A percentile compares a stretch with the other conserved stretches of the same genome.
Conservation (phyloP, 345 rosid species). For the Durio zibethinus region DNA sequence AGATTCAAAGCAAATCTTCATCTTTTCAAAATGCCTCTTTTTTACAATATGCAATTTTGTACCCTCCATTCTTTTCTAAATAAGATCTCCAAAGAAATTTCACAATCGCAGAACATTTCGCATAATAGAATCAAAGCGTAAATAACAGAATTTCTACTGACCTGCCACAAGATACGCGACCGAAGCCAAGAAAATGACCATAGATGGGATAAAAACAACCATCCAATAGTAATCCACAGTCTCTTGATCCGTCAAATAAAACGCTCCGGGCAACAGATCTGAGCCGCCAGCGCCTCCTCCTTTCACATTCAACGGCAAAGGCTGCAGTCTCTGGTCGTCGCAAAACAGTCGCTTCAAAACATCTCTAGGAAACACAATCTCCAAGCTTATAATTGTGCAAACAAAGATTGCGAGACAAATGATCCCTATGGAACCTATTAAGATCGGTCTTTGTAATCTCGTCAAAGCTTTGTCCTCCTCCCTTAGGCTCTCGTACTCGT, state of each 20-base stretch:
- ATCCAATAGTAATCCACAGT: slow-evolving; percentile 88
- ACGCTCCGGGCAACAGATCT: slow-evolving; percentile 62
- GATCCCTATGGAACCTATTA: slow-evolving; percentile 26
- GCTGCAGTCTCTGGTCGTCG: slow-evolving; percentile 50
- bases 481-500: slow-evolving; percentile 73
- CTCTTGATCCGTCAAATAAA: slow-evolving; percentile 85
- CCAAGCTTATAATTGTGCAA: slow-evolving; percentile 69
- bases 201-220: slow-evolving; percentile 72
- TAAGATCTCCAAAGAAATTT: neutral
- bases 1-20: neutral
- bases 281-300: slow-evolving; percentile 46
- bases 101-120: neutral
- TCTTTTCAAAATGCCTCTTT: neutral
- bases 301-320: slow-evolving; percentile 45
- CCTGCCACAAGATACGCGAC: slow-evolving; percentile 74
- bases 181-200: slow-evolving; percentile 58
- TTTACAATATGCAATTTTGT: neutral
- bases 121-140: neutral
- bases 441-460: slow-evolving; percentile 60
- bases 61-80: neutral
- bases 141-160: slow-evolving; percentile 14
- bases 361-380: slow-evolving; percentile 66
- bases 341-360: slow-evolving; percentile 68
- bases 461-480: slow-evolving; percentile 80
- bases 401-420: slow-evolving; percentile 43